phyloP scores from a whole-genome alignment of 257 asterid species.

The Apocynum venetum region DNA sequence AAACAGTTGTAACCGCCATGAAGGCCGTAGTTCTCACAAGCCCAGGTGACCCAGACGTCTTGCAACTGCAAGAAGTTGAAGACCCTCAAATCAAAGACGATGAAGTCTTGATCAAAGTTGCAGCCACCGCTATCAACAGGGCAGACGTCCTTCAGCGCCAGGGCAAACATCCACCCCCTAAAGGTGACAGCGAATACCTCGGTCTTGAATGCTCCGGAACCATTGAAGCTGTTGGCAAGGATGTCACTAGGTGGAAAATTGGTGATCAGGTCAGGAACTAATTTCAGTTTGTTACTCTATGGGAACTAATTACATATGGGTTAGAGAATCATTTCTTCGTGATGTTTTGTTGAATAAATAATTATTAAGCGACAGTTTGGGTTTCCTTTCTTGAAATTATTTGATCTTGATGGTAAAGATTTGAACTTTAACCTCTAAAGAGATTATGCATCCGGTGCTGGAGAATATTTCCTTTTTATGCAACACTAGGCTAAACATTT shows the following conservation, averaged over 20 bases:
- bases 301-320: not conserved
- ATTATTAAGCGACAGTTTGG: not conserved
- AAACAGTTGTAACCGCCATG: constrained; percentile 28
- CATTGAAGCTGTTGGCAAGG: constrained; percentile 69
- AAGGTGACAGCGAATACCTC: constrained; percentile 65
- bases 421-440: not conserved
- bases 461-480: too few species aligned
- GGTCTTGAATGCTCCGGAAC: constrained; percentile 98
- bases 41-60: constrained; percentile 78
- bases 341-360: not conserved
- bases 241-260: constrained; percentile 68
- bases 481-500: not conserved
- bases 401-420: constrained; percentile 2
- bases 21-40: constrained; percentile 80
- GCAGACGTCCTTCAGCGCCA: constrained; percentile 81
- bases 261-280: constrained; percentile 69
- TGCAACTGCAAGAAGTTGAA: constrained; percentile 57
- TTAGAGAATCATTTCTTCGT: not conserved
- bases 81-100: constrained; percentile 65
- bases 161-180: constrained; percentile 68
- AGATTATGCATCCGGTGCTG: not conserved
- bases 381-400: not conserved
- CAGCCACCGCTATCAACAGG: constrained; percentile 81
- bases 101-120: constrained; percentile 65
- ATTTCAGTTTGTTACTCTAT: not conserved